Conservation (phyloP, 179 eudicot genomes). For the Pouteria campechiana region DNA sequence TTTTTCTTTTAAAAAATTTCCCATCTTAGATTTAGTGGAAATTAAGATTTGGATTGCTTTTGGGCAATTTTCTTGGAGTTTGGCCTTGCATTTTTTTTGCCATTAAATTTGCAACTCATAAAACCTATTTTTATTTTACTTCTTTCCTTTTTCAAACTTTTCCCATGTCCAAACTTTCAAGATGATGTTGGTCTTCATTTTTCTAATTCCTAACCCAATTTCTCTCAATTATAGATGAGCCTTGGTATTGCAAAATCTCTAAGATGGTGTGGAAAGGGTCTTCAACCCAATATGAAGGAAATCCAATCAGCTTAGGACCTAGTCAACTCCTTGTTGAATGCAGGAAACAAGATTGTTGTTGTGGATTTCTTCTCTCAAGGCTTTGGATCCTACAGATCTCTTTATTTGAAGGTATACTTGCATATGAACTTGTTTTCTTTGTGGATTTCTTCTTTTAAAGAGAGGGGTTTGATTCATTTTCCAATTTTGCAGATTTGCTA, state of each 20-base stretch:
- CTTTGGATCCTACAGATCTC: slow-evolving; percentile 86
- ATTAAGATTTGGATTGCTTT: no score
- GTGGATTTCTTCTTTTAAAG: neutral
- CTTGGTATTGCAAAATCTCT: slow-evolving; percentile 39
- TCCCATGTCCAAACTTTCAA: no score
- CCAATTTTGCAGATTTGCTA: slow-evolving; percentile 49
- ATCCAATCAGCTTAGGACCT: slow-evolving; percentile 66
- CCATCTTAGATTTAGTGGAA: no score
- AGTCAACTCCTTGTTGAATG: slow-evolving; percentile 42
- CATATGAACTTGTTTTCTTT: neutral
- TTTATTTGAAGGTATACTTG: slow-evolving; percentile 66
- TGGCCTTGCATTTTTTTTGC: no score
- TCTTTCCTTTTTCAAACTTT: no score
- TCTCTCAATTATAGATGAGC: slow-evolving; percentile 43
- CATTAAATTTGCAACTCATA: no score
- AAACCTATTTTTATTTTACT: no score
- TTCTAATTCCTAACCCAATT: no score
- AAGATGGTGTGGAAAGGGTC: slow-evolving; percentile 86
- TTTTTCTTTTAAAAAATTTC: no score
- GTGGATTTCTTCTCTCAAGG: slow-evolving; percentile 87
- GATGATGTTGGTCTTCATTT: no score
- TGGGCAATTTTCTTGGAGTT: no score
- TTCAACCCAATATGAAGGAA: slow-evolving; percentile 69
- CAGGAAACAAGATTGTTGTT: slow-evolving; percentile 74
- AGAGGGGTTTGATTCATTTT: neutral